Evolutionary conservation across 2,329 filamentous ascomycete species (phyloP).

Genomic region (Exophiala mesophila): DNA sequence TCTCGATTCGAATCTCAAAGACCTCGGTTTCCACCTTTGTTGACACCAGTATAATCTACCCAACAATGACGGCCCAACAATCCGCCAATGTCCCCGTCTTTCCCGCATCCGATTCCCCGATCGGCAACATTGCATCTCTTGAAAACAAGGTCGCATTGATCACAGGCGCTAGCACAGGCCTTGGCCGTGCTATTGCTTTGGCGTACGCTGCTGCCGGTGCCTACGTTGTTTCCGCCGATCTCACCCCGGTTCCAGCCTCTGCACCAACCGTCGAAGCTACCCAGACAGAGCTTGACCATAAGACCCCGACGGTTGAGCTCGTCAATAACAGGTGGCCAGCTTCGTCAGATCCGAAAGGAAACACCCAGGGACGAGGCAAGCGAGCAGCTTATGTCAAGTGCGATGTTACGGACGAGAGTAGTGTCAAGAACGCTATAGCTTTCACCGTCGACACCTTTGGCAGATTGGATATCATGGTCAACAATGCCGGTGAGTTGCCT

Average conservation of each 20-base stretch:
- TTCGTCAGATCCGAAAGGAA: not conserved
- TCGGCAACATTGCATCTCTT: constrained; percentile 16
- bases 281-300: constrained; percentile 20
- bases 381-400: constrained; percentile 15
- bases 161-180: constrained; percentile 44
- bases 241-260: constrained; percentile 14
- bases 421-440: constrained; percentile 65
- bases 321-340: constrained; percentile 18
- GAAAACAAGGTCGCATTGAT: constrained; percentile 39
- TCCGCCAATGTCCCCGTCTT: not conserved
- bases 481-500: constrained; percentile 26
- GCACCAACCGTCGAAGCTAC: constrained; percentile 24
- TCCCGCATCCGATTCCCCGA: not conserved
- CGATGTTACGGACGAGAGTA: constrained; percentile 20
- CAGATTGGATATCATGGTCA: constrained; percentile 36
- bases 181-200: constrained; percentile 45
- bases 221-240: constrained; percentile 42
- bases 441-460: constrained; percentile 81
- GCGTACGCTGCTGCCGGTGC: constrained; percentile 41
- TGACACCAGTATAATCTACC: no score
- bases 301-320: constrained; percentile 23
- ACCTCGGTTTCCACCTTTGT: constrained; percentile 13
- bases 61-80: not conserved
- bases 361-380: not conserved
- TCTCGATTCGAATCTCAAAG: no score